These are phyloP conservation scores for Triticum monococcum DNA, from an alignment of 176 grass and related monocot species.

Conservation along the genomic window DNA sequence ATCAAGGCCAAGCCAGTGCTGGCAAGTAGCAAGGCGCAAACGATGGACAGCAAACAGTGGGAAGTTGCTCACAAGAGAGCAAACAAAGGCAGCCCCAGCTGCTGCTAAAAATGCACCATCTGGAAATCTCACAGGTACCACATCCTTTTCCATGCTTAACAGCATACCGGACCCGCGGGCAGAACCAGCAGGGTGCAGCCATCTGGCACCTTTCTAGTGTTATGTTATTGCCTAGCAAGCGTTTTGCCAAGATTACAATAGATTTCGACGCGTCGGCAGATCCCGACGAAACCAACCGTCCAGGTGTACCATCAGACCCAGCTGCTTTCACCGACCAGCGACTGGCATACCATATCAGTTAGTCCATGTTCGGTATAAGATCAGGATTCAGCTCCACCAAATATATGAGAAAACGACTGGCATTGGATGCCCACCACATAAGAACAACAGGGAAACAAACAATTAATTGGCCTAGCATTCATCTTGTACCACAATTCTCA, in stretches of 20 bases:
- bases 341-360: not conserved
- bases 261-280: slow-evolving; percentile 43
- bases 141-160: slow-evolving; percentile 34
- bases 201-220: slow-evolving; percentile 7
- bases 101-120: not conserved
- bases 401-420: slow-evolving; percentile 20
- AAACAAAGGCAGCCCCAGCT: slow-evolving; percentile 17
- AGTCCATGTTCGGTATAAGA: slow-evolving; percentile 12
- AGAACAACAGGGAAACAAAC: slow-evolving; percentile 7
- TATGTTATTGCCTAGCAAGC: not conserved
- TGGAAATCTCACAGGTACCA: slow-evolving; percentile 39
- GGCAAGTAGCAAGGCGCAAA: slow-evolving; percentile 14
- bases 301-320: slow-evolving; percentile 17
- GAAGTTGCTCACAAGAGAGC: slow-evolving; percentile 7
- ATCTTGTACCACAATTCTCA: not conserved
- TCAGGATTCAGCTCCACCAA: not conserved
- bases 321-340: slow-evolving; percentile 24
- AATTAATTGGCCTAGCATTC: slow-evolving; percentile 28
- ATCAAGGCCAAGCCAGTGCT: slow-evolving; percentile 12
- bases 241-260: slow-evolving; percentile 34
- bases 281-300: slow-evolving; percentile 6
- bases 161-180: not conserved
- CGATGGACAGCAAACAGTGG: slow-evolving; percentile 13
- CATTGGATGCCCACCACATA: not conserved
- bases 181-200: not conserved